Conservation (phyloP, 495 filamentous ascomycete genomes). For the Aspergillus conjunctus region DNA sequence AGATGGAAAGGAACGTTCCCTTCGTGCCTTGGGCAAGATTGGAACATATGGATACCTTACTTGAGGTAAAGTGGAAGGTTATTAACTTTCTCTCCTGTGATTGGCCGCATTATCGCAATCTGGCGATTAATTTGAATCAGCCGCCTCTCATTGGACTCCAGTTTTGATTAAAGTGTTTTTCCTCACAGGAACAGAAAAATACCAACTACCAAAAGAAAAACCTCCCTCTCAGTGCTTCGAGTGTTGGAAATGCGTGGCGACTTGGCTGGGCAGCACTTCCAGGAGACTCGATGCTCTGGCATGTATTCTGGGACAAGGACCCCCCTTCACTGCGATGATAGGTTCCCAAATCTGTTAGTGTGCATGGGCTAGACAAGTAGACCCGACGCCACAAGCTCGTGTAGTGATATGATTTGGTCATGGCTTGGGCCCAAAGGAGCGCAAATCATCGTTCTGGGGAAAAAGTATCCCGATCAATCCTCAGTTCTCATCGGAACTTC, state of each 20-base stretch:
- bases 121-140: slow-evolving; percentile 5
- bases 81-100: neutral
- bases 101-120: neutral
- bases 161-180: neutral
- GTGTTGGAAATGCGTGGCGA: slow-evolving; percentile 12
- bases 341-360: slow-evolving; percentile 21
- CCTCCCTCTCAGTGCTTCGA: neutral
- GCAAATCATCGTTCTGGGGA: slow-evolving; percentile 9
- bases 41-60: too few relatives aligned
- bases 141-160: neutral
- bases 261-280: slow-evolving; percentile 17
- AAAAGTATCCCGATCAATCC: neutral
- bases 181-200: neutral
- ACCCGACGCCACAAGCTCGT: slow-evolving; percentile 20
- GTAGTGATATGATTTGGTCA: slow-evolving; percentile 22
- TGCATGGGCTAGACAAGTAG: slow-evolving; percentile 22
- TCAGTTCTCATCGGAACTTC: neutral
- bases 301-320: slow-evolving; percentile 6
- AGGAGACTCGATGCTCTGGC: neutral
- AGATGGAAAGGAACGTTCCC: too few relatives aligned
- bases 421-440: slow-evolving; percentile 13
- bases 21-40: too few relatives aligned
- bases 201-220: too few relatives aligned
- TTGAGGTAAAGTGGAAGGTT: too few relatives aligned
- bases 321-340: slow-evolving; percentile 16